These are phyloP conservation scores for Mycena capillaripes DNA, from an alignment of 768 basidiomycete species.

Conservation along the genomic window DNA sequence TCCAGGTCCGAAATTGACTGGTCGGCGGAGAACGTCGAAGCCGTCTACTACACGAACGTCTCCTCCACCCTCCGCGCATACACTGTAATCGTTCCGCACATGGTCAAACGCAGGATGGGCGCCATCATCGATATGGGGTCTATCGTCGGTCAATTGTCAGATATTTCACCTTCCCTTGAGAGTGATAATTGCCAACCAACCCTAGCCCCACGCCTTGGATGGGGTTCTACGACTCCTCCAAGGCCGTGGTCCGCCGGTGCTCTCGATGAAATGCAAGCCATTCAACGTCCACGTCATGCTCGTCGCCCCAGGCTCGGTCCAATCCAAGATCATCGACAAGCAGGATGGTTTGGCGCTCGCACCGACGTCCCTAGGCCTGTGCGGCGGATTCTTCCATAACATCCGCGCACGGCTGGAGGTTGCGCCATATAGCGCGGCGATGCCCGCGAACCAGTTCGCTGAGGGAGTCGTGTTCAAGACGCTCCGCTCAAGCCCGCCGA, in stretches of 20 bases:
- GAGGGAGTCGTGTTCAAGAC: background rate
- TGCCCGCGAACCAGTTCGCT: background rate
- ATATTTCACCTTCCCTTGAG: background rate
- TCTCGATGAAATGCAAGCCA: conserved; percentile 81
- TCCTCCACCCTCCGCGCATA: background rate
- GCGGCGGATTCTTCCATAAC: background rate
- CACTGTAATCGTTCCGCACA: conserved; percentile 9
- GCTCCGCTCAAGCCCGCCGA: background rate
- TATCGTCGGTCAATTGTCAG: conserved; percentile 1
- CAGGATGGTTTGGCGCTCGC: background rate
- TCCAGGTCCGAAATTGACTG: background rate
- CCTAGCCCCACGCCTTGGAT: conserved; percentile 4
- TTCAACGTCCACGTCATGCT: conserved; percentile 82
- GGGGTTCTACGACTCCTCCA: conserved; percentile 64
- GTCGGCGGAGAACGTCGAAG: background rate
- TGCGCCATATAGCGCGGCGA: background rate
- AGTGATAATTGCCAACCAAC: background rate
- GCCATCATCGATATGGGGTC: background rate
- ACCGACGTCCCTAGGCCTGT: background rate
- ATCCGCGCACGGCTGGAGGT: background rate
- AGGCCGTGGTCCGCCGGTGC: conserved; percentile 69
- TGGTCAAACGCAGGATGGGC: conserved; percentile 10
- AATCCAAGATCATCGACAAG: conserved; percentile 68
- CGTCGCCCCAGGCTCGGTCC: conserved; percentile 74
- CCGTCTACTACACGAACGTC: conserved; percentile 8